Percentiles rank a stretch among this genome's conserved stretches.
Evolutionary conservation across 805 yeast species (phyloP).

Genomic region (Debaryomyces prosopidis): DNA sequence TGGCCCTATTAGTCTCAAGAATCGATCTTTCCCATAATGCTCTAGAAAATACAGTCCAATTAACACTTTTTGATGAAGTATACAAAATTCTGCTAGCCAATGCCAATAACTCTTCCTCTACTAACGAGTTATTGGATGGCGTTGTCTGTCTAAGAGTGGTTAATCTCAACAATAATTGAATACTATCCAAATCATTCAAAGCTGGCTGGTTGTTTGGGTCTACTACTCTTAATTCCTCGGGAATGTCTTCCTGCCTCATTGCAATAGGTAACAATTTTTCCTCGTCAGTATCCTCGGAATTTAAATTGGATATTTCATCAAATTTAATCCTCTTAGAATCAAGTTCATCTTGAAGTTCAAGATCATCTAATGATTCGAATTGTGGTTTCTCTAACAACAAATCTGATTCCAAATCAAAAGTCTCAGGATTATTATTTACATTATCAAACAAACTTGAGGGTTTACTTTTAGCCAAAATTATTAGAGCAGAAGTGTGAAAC

Average conservation of each 20-base stretch:
- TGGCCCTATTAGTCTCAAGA: slow-evolving; percentile 75
- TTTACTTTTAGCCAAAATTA: slow-evolving; percentile 67
- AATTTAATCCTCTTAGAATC: slow-evolving; percentile 40
- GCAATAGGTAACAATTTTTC: slow-evolving; percentile 63
- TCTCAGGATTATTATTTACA: slow-evolving; percentile 48
- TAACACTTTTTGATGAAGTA: slow-evolving; percentile 46
- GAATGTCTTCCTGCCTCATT: slow-evolving; percentile 60
- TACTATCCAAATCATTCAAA: slow-evolving; percentile 64
- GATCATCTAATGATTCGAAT: slow-evolving; percentile 60
- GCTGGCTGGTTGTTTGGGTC: slow-evolving; percentile 86
- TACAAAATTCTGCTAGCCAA: slow-evolving; percentile 70
- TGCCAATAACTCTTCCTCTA: slow-evolving; percentile 82
- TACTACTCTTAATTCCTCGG: slow-evolving; percentile 47
- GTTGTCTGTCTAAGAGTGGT: slow-evolving; percentile 65
- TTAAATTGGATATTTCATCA: slow-evolving; percentile 29
- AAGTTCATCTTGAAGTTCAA: slow-evolving; percentile 34
- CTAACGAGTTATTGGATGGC: slow-evolving; percentile 69
- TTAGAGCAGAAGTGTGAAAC: slow-evolving; percentile 67
- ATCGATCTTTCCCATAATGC: slow-evolving; percentile 90
- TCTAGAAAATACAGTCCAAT: slow-evolving; percentile 78
- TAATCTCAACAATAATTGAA: slow-evolving; percentile 72
- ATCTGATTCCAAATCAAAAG: slow-evolving; percentile 70
- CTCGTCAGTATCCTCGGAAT: slow-evolving; percentile 19
- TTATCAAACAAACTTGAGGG: slow-evolving; percentile 22
- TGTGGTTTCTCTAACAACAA: slow-evolving; percentile 72